A percentile compares a stretch with the other conserved stretches of the same genome.
phyloP scores from a whole-genome alignment of 139 green algal species.

The Micractinium conductrix region DNA sequence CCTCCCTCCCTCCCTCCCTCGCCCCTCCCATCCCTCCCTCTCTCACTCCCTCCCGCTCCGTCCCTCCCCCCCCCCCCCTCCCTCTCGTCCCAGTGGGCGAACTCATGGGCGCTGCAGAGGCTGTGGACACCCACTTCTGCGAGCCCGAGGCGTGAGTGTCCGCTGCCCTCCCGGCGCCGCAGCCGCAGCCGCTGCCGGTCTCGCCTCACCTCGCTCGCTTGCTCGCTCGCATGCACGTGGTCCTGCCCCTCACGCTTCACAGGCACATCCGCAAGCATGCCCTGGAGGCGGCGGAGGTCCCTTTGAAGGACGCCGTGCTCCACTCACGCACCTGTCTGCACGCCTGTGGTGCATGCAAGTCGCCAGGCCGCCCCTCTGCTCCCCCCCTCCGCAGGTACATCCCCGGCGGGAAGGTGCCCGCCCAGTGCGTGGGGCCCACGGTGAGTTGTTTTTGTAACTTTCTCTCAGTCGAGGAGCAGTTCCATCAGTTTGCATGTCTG shows the following conservation, averaged over 20 bases:
- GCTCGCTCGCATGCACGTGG: not conserved
- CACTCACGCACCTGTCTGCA: not conserved
- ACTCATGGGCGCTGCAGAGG: not conserved
- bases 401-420: slow-evolving; percentile 11
- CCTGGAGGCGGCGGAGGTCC: too few relatives aligned
- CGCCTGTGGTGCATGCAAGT: not conserved
- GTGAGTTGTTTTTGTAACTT: too few relatives aligned
- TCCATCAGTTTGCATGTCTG: too few relatives aligned
- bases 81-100: not conserved
- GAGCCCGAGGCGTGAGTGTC: not conserved
- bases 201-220: not conserved
- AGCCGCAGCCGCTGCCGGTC: too few relatives aligned
- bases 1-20: not conserved
- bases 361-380: not conserved
- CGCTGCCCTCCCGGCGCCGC: too few relatives aligned
- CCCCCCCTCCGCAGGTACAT: slow-evolving; percentile 1
- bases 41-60: not conserved
- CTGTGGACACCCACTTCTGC: slow-evolving; percentile 20
- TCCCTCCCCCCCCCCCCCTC: not conserved
- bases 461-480: too few relatives aligned
- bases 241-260: too few relatives aligned
- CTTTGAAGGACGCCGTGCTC: too few relatives aligned
- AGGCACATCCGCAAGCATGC: not conserved
- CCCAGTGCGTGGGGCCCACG: slow-evolving; percentile 43
- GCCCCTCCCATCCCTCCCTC: not conserved